These are phyloP conservation scores for Penicillium canariense DNA, from an alignment of 495 filamentous ascomycete genomes.

Conservation along the genomic window DNA sequence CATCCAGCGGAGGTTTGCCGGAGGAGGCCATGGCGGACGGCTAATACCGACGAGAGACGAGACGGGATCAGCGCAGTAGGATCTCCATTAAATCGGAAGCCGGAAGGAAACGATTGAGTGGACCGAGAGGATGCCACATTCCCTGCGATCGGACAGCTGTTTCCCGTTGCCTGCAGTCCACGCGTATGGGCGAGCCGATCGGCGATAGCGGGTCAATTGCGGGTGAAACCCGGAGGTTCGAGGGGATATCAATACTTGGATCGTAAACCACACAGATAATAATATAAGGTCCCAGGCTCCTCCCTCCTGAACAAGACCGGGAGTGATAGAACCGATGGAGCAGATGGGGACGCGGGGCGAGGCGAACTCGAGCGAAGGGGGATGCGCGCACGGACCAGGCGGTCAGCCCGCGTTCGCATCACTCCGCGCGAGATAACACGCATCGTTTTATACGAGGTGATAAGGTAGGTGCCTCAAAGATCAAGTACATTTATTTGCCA, in stretches of 20 bases:
- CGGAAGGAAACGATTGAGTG: constrained; percentile 30
- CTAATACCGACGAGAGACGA: constrained; percentile 32
- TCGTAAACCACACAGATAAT: constrained; percentile 11
- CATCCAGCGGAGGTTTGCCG: constrained; percentile 43
- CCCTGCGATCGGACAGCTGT: constrained; percentile 26
- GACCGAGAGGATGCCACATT: constrained; percentile 43
- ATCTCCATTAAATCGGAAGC: constrained; percentile 44
- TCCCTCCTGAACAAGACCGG: constrained; percentile 17
- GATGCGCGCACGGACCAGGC: constrained; percentile 29
- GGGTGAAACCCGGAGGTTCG: constrained; percentile 9
- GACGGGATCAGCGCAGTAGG: constrained; percentile 34
- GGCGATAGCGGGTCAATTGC: constrained; percentile 23
- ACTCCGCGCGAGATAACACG: background rate
- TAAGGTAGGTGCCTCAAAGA: background rate
- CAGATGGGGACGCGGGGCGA: constrained; percentile 29
- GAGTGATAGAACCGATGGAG: constrained; percentile 24
- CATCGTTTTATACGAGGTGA: background rate
- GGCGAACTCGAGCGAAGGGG: constrained; percentile 28
- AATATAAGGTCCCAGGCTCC: constrained; percentile 15
- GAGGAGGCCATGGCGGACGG: constrained; percentile 41
- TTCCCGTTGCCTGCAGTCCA: constrained; percentile 14
- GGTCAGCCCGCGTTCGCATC: constrained; percentile 25
- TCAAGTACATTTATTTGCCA: no score
- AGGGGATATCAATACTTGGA: constrained; percentile 9
- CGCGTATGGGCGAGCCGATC: constrained; percentile 18